Percentiles rank a stretch among this genome's conserved stretches.
Evolutionary conservation across 495 filamentous ascomycete species (phyloP).

Genomic region (Neurospora sp.): DNA sequence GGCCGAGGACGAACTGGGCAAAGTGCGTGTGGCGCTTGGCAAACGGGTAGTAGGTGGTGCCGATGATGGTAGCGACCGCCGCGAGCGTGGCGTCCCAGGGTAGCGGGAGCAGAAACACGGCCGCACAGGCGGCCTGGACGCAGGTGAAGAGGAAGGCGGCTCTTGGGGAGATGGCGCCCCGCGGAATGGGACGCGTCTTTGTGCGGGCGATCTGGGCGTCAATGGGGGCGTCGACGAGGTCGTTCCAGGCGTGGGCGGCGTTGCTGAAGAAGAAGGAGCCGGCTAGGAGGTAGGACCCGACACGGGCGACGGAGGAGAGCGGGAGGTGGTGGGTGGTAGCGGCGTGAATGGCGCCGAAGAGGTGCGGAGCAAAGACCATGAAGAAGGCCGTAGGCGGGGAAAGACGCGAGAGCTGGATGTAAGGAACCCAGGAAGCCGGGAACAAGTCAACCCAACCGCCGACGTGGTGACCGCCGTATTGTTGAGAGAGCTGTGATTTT

Average conservation of each 20-base stretch:
- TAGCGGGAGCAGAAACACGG: conserved; percentile 12
- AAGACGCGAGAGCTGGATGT: conserved; percentile 17
- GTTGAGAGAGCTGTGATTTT: too few species aligned
- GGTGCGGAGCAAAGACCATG: conserved; percentile 29
- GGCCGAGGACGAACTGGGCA: conserved; percentile 30
- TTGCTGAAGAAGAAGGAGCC: conserved; percentile 34
- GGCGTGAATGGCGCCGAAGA: conserved; percentile 29
- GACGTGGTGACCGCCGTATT: too few species aligned
- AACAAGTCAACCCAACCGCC: too few species aligned
- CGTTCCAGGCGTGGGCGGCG: conserved; percentile 33
- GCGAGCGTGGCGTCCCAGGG: background rate
- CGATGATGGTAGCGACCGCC: conserved; percentile 22
- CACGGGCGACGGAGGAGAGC: conserved; percentile 2
- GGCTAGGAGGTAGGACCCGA: conserved; percentile 13
- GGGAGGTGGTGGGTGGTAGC: conserved; percentile 18
- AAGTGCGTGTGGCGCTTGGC: conserved; percentile 33
- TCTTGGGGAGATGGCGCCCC: conserved; percentile 24
- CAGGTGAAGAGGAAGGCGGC: conserved; percentile 24
- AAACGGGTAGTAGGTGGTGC: conserved; percentile 28
- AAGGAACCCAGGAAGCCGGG: too few species aligned
- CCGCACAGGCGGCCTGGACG: conserved; percentile 15
- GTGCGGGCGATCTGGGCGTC: conserved; percentile 27
- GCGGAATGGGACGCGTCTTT: conserved; percentile 26
- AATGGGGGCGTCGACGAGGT: conserved; percentile 31
- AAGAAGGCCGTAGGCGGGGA: conserved; percentile 23